A percentile compares a stretch with the other conserved stretches of the same genome.
These are phyloP conservation scores for Leucosporidium scottii DNA, from an alignment of 768 basidiomycete species.

Conservation along the genomic window DNA sequence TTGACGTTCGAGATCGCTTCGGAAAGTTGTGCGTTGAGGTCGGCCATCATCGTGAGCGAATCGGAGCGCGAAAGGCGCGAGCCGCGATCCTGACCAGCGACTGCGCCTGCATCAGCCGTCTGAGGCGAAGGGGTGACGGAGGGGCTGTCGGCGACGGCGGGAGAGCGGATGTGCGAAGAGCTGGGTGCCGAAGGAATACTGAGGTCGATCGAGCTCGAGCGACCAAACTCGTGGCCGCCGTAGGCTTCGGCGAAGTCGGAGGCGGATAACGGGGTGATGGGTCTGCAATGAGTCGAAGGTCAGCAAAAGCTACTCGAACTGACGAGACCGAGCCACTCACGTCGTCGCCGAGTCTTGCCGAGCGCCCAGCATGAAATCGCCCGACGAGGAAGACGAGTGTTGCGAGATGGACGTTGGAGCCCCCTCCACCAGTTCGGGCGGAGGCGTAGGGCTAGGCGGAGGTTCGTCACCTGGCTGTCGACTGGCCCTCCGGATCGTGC, in stretches of 20 bases:
- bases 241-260: constrained; percentile 3
- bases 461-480: too few species aligned
- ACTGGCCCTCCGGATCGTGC: too few species aligned
- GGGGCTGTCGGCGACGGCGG: not conserved
- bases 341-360: too few species aligned
- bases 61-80: not conserved
- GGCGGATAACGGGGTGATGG: not conserved
- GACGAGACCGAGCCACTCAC: too few species aligned
- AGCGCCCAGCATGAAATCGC: too few species aligned
- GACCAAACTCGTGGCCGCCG: not conserved
- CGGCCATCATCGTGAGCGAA: not conserved
- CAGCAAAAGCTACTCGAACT: too few species aligned
- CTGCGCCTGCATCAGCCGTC: not conserved
- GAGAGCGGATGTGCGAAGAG: not conserved
- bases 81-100: not conserved
- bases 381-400: too few species aligned
- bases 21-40: not conserved
- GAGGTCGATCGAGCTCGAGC: not conserved
- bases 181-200: not conserved
- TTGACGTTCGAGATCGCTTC: not conserved
- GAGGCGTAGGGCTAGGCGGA: too few species aligned
- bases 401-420: too few species aligned
- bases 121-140: not conserved
- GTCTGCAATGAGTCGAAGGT: too few species aligned
- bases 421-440: too few species aligned